These are phyloP conservation scores for Stenogyne calaminthoides DNA, from an alignment of 305 asterid genomes.

Conservation along the genomic window DNA sequence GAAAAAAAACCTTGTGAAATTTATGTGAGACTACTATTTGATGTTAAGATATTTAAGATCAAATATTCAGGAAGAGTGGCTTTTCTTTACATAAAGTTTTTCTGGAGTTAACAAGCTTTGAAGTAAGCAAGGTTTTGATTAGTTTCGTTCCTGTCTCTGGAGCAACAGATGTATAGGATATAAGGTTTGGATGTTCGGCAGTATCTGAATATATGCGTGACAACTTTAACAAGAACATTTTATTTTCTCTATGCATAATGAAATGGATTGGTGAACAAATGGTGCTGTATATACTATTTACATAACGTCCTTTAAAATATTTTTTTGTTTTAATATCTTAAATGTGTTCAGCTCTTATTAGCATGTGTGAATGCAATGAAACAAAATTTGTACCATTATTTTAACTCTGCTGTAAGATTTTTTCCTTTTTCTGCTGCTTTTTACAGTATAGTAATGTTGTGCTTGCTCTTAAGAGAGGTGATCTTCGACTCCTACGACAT, in stretches of 20 bases:
- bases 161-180: constrained; percentile 12
- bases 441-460: constrained; percentile 77
- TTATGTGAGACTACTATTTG: neutral
- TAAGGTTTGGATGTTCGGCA: neutral
- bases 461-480: constrained; percentile 90
- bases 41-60: neutral
- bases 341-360: neutral
- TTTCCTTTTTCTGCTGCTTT: neutral
- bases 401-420: constrained; percentile 23
- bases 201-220: neutral
- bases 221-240: constrained; percentile 1
- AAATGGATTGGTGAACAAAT: constrained; percentile 16
- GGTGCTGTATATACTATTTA: neutral
- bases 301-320: neutral
- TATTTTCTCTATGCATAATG: neutral
- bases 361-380: neutral
- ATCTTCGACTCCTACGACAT: constrained; percentile 85
- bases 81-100: constrained; percentile 9
- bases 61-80: neutral
- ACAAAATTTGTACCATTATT: constrained; percentile 8
- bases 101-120: constrained; percentile 2
- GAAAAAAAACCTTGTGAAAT: neutral
- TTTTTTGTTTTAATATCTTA: neutral
- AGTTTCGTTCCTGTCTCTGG: neutral
- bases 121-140: neutral